Conservation (phyloP, 2,329 filamentous ascomycete species). For the Fusarium chlamydosporum region DNA sequence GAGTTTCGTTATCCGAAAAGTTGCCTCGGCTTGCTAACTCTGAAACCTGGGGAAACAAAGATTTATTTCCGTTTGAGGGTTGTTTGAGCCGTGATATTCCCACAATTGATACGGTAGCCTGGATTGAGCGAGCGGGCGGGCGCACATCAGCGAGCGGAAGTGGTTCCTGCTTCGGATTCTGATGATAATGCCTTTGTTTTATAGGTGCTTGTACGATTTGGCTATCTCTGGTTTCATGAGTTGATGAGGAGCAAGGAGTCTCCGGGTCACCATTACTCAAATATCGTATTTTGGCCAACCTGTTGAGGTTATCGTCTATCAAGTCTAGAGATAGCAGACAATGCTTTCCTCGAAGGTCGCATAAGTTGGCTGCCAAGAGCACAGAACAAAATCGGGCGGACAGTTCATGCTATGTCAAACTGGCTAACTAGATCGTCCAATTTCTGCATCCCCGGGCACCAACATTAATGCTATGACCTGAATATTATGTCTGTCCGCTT, state of each 20-base stretch:
- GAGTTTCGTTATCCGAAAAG: background rate
- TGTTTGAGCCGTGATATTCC: conserved; percentile 1
- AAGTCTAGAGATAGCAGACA: background rate
- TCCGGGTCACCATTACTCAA: background rate
- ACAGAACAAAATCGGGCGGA: too few species aligned
- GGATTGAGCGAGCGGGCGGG: too few species aligned
- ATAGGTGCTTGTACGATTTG: too few species aligned
- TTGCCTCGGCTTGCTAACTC: conserved; percentile 2
- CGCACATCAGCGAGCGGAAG: background rate
- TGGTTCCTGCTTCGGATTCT: background rate
- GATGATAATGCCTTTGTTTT: background rate
- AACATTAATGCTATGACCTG: too few species aligned
- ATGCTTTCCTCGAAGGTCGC: too few species aligned
- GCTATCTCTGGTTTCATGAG: background rate
- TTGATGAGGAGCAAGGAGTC: background rate
- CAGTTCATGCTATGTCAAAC: too few species aligned
- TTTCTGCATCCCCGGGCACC: too few species aligned
- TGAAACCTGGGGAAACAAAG: background rate
- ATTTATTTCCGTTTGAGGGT: background rate
- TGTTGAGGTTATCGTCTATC: background rate
- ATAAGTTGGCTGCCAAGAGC: too few species aligned
- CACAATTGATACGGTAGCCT: conserved; percentile 2
- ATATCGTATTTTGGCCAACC: too few species aligned
- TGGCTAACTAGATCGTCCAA: too few species aligned
- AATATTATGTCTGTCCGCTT: too few species aligned